Base-by-base conservation (phyloP, 2,329 filamentous ascomycete genomes). In the Boeremia lycopersici region DNA sequence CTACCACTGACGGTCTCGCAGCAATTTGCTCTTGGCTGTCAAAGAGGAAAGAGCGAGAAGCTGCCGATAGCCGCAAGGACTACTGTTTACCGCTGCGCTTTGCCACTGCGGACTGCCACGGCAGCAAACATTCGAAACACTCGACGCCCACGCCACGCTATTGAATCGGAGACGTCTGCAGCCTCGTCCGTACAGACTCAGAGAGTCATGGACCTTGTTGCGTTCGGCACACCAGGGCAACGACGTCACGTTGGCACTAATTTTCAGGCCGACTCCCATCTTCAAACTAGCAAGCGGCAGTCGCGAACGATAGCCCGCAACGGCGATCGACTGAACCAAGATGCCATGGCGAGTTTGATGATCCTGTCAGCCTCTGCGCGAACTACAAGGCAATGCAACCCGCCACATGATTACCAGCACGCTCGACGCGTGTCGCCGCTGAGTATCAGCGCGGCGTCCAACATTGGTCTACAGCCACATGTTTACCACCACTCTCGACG, bases 231-330 rank as follows among this genome's bases (percentile, higher is more conserved):
- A n/a, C n/a, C n/a, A n/a, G n/a, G n/a, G n/a, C n/a, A 34, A 15
- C 45, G 28, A 49, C 51, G 39, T 54, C 51, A 55, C 52, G 23
- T 30, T 54, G 40, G 40, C 38, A 45, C 34, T 29, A 33, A 44
- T 11, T 6, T 41, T 8, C 8, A 17, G 26, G 9, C 29, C 36
- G 41, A 17, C 12, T n/a, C 4, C 7, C 6, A n/a, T 10, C 26
- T 28, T 34, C 28, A 15, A 12, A 13, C 29, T 13, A 19, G 28
- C 33, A 28, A 26, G 34, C 34, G 34, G 40, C 41, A 44, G 13
- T 36, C 17, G 11, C 26, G 19, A 6, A 15, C 12, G 28, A 48
- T 41, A 34, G 23, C 25, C 38, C 29, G 29, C 17, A 43, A 33
- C 26, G 19, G 33, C 10, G 38, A 48, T 48, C 43, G 50, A 15